Evolutionary conservation across 2,329 filamentous ascomycete species (phyloP).

Genomic region (Pseudogymnoascus sp.): DNA sequence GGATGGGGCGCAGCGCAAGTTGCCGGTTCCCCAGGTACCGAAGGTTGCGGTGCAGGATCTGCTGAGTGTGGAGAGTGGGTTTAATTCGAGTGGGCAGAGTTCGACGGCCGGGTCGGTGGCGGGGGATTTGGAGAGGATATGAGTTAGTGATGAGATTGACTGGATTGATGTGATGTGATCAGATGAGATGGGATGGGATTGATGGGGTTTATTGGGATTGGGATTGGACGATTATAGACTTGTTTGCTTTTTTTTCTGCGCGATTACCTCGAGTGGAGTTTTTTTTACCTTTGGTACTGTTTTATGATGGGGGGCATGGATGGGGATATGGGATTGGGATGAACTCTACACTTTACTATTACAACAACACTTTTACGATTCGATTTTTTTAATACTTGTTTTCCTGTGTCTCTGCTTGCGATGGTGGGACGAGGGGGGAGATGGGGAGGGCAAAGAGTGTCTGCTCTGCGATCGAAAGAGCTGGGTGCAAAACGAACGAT

Average conservation of each 20-base stretch:
- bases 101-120: background rate
- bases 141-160: background rate
- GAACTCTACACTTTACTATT: background rate
- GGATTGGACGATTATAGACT: background rate
- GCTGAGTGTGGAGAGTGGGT: constrained; percentile 51
- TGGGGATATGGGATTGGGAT: background rate
- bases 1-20: constrained; percentile 79
- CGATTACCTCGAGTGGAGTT: background rate
- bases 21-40: constrained; percentile 84
- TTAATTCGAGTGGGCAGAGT: constrained; percentile 33
- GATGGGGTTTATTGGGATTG: background rate
- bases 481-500: no score
- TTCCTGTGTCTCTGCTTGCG: background rate
- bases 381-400: background rate
- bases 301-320: background rate
- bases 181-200: background rate
- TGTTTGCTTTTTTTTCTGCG: background rate
- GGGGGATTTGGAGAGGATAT: background rate
- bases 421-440: background rate
- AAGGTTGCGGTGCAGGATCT: constrained; percentile 84
- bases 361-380: background rate
- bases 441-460: no score
- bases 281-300: background rate
- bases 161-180: background rate
- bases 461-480: no score